Conservation (phyloP, 2,329 filamentous ascomycete species). For the Thelonectria discophora region DNA sequence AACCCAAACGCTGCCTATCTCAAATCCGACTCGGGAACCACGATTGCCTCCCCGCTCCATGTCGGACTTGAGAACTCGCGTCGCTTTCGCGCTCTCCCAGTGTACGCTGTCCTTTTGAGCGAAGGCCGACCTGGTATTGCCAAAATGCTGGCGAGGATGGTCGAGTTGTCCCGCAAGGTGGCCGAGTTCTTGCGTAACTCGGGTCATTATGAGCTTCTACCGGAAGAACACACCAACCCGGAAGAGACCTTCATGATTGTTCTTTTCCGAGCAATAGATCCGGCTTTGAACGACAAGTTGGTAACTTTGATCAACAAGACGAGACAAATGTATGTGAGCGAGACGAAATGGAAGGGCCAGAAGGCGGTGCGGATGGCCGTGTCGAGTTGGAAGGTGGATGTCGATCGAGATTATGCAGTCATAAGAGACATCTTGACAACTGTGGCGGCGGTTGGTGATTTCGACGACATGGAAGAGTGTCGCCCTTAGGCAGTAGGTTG, state of each 20-base stretch:
- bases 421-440: slow-evolving; percentile 69
- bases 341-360: slow-evolving; percentile 78
- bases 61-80: slow-evolving; percentile 91
- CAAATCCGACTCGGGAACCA: slow-evolving; percentile 48
- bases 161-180: slow-evolving; percentile 73
- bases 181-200: slow-evolving; percentile 70
- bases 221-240: slow-evolving; percentile 55
- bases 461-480: slow-evolving; percentile 40
- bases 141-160: slow-evolving; percentile 76
- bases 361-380: slow-evolving; percentile 85
- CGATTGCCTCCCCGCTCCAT: slow-evolving; percentile 83
- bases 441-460: slow-evolving; percentile 51
- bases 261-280: slow-evolving; percentile 77
- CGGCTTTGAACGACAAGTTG: slow-evolving; percentile 69
- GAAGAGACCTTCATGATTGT: slow-evolving; percentile 71
- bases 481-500: slow-evolving; percentile 5
- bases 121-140: slow-evolving; percentile 77
- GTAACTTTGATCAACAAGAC: slow-evolving; percentile 77
- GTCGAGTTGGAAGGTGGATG: slow-evolving; percentile 82
- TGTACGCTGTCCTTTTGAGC: slow-evolving; percentile 80
- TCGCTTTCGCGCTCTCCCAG: slow-evolving; percentile 88
- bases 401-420: slow-evolving; percentile 71
- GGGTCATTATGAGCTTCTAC: slow-evolving; percentile 72
- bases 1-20: slow-evolving; percentile 91
- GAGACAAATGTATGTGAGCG: slow-evolving; percentile 82